Conservation (phyloP, 2,329 filamentous ascomycete genomes). For the Botrytis pseudocinerea region DNA sequence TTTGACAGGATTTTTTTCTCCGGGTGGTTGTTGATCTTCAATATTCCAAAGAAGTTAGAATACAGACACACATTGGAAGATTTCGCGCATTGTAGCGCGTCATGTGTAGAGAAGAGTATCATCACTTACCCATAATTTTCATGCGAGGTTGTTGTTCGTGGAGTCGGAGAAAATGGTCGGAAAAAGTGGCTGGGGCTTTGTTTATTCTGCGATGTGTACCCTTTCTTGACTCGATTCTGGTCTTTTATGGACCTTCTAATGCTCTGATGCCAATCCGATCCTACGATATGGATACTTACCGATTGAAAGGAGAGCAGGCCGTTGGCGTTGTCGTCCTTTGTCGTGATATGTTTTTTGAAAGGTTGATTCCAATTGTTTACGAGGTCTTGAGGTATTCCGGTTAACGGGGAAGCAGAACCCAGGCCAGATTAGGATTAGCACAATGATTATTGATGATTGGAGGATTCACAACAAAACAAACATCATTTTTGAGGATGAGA, state of each 20-base stretch:
- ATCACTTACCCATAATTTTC: slow-evolving; percentile 37
- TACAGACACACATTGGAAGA: neutral
- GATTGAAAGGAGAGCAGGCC: slow-evolving; percentile 5
- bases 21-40: slow-evolving; percentile 36
- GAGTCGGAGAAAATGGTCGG: slow-evolving; percentile 17
- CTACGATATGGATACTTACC: slow-evolving; percentile 15
- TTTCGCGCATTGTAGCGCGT: slow-evolving; percentile 19
- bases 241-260: neutral
- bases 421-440: slow-evolving; percentile 14
- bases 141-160: slow-evolving; percentile 22
- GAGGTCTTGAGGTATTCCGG: slow-evolving; percentile 23
- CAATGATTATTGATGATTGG: neutral
- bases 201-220: slow-evolving; percentile 28
- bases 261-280: slow-evolving; percentile 2
- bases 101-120: slow-evolving; percentile 10
- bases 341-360: slow-evolving; percentile 23
- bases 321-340: slow-evolving; percentile 18
- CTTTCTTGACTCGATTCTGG: slow-evolving; percentile 6
- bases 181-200: slow-evolving; percentile 34
- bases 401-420: slow-evolving; percentile 24
- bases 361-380: slow-evolving; percentile 25
- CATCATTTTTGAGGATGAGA: slow-evolving; percentile 6
- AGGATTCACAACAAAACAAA: slow-evolving; percentile 20
- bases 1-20: slow-evolving; percentile 43
- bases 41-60: slow-evolving; percentile 30